Base-by-base conservation (phyloP, 345 rosid genomes). In the Clarkia xantiana region DNA sequence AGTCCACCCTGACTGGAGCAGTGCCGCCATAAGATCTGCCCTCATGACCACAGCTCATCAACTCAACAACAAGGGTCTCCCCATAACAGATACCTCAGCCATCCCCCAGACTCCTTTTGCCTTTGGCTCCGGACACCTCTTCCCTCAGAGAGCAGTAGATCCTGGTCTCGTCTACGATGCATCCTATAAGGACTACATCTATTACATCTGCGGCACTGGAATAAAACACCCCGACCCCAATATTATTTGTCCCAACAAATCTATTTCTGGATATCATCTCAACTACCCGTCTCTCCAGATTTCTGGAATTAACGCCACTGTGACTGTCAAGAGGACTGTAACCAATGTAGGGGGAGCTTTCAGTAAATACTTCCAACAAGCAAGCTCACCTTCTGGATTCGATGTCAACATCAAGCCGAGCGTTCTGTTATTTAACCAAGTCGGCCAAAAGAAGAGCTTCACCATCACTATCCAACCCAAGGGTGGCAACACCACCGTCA, bases 141-240 rank as follows among this genome's bases (percentile, higher is more conserved):
- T 58, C 20, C 95, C 86, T 0, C 49, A 62, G 0, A 76, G 45
- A 54, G 86, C 91, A 9, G 79, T 73, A 0, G 88, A 81, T 52
- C 97, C 95, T 10, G 97, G 95, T 48, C 81, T 90, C 11, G 72
- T 86, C 40, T 90, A 90, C 3, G 82, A 83, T 18, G 76, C 86
- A 52, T 69, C 88, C 0, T 73, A 68, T 52, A 39, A 44, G 13
- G 86, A 79, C 52, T 86, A 86, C 58, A 54, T 73, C 45, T 66
- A 55, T 15, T 77, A 83, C 53, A 65, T 81, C 6, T 83, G 97
- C 69, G 66, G 70, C n/a, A 34, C 40, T 1, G 63, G 69, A 6
- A 9, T 57, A 1, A 59, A 49, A 6, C 1, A 58, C 2, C 18
- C 58, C 4, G 66, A 65, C 56, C 58, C 61, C 1, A 54, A 45